Evolutionary conservation across 805 yeast genomes (phyloP), one percentile per base, ranked within the genome.

Genomic region (Wickerhamiella alocasiicola): DNA sequence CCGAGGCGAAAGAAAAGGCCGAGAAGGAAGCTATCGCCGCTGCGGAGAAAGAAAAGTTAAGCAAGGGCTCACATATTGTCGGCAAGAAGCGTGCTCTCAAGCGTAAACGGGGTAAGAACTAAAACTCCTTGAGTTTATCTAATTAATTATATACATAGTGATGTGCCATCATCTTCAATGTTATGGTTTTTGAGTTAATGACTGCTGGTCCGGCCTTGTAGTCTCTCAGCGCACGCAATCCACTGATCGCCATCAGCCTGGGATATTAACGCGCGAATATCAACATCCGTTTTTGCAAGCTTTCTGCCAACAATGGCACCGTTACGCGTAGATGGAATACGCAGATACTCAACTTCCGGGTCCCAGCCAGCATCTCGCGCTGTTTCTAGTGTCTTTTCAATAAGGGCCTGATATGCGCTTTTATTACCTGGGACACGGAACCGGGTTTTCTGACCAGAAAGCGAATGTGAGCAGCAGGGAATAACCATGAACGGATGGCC

Each of bases 321-420:
- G 54, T 88, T 88, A 57, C 96, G 66, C 0, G 97, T 88, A 44
- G 95, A 82, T 24, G 97, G 97, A 18, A 88, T 88, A 44, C 97
- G 68, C 34, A 88, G 62, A 80, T 81, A 79, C 56, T 88, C 97
- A 50, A 78, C 72, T 52, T 83, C 79, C 1, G 78, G 80, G 11
- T 68, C 62, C 97, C 97, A 88, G 0, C 96, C 96, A 51, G 74
- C 74, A 39, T 66, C 55, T 13, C 55, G 54, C 0, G 95, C 74
- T 17, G 85, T 51, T 30, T 74, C 73, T 46, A 76, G 85, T 4
- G 79, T 91, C 53, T 83, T 91, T 43, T 82, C 93, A 3, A 85
- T 94, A 39, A 88, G 65, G 0, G 91, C 78, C 0, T 85, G 87
- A 58, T 87, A 88, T 1, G 85, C 74, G 2, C 94, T 82, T 18